A percentile compares a stretch with the other conserved stretches of the same genome.
Evolutionary conservation across 192 early-diverging fungal species (phyloP).

Genomic region (Mortierella claussenii): DNA sequence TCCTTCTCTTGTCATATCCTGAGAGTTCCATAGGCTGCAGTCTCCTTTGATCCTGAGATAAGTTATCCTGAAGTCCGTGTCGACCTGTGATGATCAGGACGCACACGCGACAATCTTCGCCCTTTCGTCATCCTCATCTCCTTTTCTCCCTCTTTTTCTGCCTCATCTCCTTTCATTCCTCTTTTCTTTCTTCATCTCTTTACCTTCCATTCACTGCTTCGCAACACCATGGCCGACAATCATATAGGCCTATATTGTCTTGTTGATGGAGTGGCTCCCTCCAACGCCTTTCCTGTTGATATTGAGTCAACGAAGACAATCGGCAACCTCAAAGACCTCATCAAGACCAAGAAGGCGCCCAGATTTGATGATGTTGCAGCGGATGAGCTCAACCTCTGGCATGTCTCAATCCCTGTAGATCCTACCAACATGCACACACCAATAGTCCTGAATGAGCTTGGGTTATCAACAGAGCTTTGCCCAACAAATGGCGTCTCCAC

Average conservation of each 20-base stretch:
- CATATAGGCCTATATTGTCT: background rate
- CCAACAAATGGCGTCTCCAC: background rate
- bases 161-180: no score
- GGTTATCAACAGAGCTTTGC: background rate
- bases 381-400: background rate
- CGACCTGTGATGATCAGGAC: no score
- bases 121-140: no score
- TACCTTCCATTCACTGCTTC: background rate
- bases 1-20: no score
- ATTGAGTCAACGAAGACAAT: background rate
- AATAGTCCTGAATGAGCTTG: background rate
- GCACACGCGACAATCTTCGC: no score
- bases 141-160: no score
- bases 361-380: background rate
- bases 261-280: background rate
- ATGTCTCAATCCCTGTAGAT: background rate
- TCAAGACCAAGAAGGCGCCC: background rate
- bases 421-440: background rate
- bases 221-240: background rate
- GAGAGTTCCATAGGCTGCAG: no score
- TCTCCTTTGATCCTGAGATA: no score
- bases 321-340: background rate
- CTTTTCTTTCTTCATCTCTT: background rate
- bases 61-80: no score
- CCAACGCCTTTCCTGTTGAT: background rate